A percentile compares a stretch with the other conserved stretches of the same genome.
Evolutionary conservation across 2,329 filamentous ascomycete species (phyloP).

Genomic region (Arthrobotrys musiformis): DNA sequence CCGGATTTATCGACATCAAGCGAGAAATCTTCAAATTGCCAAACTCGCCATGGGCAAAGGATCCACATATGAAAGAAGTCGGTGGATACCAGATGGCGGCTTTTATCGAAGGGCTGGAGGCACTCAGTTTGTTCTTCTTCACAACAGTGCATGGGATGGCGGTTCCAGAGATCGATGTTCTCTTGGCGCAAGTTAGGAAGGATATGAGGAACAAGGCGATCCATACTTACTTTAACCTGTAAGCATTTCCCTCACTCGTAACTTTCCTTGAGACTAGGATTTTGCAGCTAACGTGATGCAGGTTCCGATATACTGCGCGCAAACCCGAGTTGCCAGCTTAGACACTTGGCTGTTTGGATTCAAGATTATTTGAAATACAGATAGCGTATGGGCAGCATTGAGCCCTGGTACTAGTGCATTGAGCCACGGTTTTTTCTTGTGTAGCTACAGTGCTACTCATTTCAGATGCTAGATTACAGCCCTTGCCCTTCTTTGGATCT

Average conservation of each 20-base stretch:
- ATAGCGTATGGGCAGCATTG: too few relatives aligned
- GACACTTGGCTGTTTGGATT: background rate
- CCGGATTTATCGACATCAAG: constrained; percentile 64
- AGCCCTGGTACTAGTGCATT: too few relatives aligned
- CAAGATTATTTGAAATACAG: background rate
- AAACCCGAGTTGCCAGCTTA: background rate
- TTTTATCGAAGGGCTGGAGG: constrained; percentile 67
- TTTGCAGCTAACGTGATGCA: background rate
- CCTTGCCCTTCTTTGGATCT: background rate
- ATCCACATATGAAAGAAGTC: constrained; percentile 65
- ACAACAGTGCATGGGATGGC: constrained; percentile 67
- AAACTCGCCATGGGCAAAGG: constrained; percentile 66
- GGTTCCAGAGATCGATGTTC: constrained; percentile 66
- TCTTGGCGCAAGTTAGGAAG: constrained; percentile 66
- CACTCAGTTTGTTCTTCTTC: constrained; percentile 68
- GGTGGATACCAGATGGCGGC: constrained; percentile 59
- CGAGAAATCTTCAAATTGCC: constrained; percentile 65
- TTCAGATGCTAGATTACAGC: background rate
- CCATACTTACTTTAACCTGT: constrained; percentile 64
- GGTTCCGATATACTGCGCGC: constrained; percentile 14
- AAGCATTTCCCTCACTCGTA: constrained; percentile 50
- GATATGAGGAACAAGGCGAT: constrained; percentile 63
- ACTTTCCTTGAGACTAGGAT: background rate
- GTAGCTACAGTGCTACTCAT: too few relatives aligned
- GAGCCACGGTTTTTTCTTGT: too few relatives aligned